Evolutionary conservation across 345 rosid species (phyloP).

Genomic region (Turnera subulata): DNA sequence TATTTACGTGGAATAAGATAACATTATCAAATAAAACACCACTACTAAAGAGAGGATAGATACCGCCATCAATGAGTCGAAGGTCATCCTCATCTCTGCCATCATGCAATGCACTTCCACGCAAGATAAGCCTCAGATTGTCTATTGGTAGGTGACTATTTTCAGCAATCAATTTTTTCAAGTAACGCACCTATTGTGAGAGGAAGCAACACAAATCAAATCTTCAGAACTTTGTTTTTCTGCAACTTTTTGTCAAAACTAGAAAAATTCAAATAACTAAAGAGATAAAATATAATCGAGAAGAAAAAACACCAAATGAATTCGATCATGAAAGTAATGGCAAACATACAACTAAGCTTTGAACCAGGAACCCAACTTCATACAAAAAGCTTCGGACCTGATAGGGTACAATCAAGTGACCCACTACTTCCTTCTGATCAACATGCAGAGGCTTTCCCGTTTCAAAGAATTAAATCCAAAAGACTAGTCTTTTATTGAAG

Average conservation of each 20-base stretch:
- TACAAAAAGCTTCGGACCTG: too few relatives aligned
- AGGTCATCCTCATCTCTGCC: conserved; percentile 52
- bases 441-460: too few relatives aligned
- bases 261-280: background rate
- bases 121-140: conserved; percentile 64
- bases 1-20: background rate
- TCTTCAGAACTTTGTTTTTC: background rate
- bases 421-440: too few relatives aligned
- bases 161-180: conserved; percentile 57
- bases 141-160: conserved; percentile 43
- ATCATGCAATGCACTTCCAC: conserved; percentile 60
- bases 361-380: too few relatives aligned
- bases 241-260: background rate
- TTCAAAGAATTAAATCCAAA: too few relatives aligned
- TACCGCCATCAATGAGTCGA: conserved; percentile 53
- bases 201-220: conserved; percentile 11
- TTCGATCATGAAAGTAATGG: too few relatives aligned
- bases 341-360: too few relatives aligned
- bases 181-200: conserved; percentile 49
- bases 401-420: too few relatives aligned
- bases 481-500: too few relatives aligned
- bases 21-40: background rate
- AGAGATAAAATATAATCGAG: background rate
- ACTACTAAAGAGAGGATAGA: conserved; percentile 4
- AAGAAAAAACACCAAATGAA: too few relatives aligned